Evolutionary conservation across 2,329 filamentous ascomycete species (phyloP).

Genomic region (Colletotrichum tamarilloi): DNA sequence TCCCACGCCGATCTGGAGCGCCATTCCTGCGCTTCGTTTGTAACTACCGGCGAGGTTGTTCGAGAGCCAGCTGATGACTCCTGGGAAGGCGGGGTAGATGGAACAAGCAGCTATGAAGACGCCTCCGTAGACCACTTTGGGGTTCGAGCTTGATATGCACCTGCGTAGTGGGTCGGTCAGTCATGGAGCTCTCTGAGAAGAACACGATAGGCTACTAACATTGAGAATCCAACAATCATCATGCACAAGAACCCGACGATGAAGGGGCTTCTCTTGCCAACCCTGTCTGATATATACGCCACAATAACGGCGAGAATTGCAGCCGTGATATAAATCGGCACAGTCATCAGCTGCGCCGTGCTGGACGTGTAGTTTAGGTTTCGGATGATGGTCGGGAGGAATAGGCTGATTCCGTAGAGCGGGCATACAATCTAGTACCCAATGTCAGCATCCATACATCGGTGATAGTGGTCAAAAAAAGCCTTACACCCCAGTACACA

Average conservation of each 20-base stretch:
- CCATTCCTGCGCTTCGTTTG: conserved; percentile 76
- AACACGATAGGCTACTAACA: conserved; percentile 47
- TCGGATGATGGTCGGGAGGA: conserved; percentile 74
- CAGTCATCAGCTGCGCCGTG: conserved; percentile 73
- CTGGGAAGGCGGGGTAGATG: conserved; percentile 83
- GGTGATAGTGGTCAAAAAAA: conserved; percentile 42
- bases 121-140: conserved; percentile 76
- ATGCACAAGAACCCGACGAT: conserved; percentile 63
- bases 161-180: conserved; percentile 49
- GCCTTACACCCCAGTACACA: conserved; percentile 72
- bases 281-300: conserved; percentile 66
- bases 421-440: conserved; percentile 58
- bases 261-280: conserved; percentile 65
- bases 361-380: conserved; percentile 67
- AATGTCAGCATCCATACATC: not conserved
- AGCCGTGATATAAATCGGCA: conserved; percentile 70
- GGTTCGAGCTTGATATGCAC: conserved; percentile 67
- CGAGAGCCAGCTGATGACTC: conserved; percentile 81
- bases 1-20: conserved; percentile 70
- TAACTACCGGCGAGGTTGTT: conserved; percentile 78
- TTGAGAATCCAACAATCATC: conserved; percentile 68
- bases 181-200: rapidly evolving
- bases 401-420: conserved; percentile 66
- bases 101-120: conserved; percentile 81
- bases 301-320: conserved; percentile 66